These are phyloP conservation scores for Yarrowia keelungensis DNA, from an alignment of 805 yeast species.

Conservation along the genomic window DNA sequence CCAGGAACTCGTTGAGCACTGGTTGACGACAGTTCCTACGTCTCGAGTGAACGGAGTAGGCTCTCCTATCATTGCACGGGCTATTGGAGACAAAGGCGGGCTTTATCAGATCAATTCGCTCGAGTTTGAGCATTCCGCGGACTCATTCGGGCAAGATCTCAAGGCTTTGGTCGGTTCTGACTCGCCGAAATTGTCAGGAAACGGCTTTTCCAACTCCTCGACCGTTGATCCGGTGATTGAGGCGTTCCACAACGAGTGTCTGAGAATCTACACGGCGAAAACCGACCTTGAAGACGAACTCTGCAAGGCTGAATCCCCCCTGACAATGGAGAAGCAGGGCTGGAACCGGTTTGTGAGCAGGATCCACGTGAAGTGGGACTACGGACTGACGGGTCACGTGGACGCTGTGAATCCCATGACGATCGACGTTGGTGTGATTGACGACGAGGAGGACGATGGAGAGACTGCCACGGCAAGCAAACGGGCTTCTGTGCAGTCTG, in stretches of 20 bases:
- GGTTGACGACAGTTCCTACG: conserved; percentile 24
- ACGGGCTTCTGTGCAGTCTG: conserved; percentile 14
- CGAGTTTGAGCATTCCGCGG: conserved; percentile 25
- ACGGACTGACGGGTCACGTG: conserved; percentile 33
- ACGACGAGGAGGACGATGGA: conserved; percentile 40
- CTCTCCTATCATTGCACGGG: conserved; percentile 28
- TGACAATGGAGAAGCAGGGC: conserved; percentile 25
- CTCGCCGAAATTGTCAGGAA: background rate
- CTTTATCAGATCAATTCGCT: conserved; percentile 33
- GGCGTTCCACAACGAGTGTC: conserved; percentile 33
- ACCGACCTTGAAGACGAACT: conserved; percentile 22
- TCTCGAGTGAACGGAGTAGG: conserved; percentile 26
- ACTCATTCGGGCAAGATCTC: conserved; percentile 26
- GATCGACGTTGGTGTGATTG: conserved; percentile 41
- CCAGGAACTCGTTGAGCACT: conserved; percentile 32
- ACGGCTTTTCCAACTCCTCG: background rate
- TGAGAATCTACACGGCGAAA: conserved; percentile 23
- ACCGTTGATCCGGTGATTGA: conserved; percentile 23
- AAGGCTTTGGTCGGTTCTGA: conserved; percentile 16
- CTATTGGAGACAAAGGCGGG: conserved; percentile 31
- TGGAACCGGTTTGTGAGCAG: conserved; percentile 14
- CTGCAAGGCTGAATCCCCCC: conserved; percentile 11
- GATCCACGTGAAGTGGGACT: conserved; percentile 33
- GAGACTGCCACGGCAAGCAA: background rate
- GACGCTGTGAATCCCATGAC: conserved; percentile 29